phyloP scores from a whole-genome alignment of 345 rosid genomes.

The Pistacia atlantica region DNA sequence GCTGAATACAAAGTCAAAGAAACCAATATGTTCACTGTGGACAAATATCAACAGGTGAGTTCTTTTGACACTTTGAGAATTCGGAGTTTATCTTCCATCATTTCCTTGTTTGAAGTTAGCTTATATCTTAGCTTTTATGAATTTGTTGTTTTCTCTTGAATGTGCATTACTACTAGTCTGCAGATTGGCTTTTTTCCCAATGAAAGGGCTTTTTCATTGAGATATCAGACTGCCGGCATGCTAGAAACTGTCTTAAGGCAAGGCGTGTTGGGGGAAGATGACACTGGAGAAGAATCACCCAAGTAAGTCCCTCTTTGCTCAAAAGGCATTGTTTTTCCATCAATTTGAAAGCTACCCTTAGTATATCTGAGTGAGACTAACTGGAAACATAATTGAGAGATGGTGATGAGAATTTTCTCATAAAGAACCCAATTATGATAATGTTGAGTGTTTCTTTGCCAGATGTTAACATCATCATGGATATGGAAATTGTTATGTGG shows the following conservation, averaged over 20 bases:
- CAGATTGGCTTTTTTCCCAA: constrained; percentile 87
- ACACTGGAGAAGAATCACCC: constrained; percentile 91
- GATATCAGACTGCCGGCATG: constrained; percentile 95
- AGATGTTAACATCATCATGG: background rate
- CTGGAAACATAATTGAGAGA: background rate
- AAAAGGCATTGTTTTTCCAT: background rate
- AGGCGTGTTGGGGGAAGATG: constrained; percentile 96
- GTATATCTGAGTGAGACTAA: background rate
- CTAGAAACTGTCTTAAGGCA: constrained; percentile 77
- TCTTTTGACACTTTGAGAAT: constrained; percentile 21
- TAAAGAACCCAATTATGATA: background rate
- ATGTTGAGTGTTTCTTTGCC: background rate
- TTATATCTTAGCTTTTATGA: constrained; percentile 6
- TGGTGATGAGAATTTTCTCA: background rate
- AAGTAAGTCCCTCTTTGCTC: constrained; percentile 46
- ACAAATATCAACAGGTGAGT: constrained; percentile 89
- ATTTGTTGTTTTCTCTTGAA: constrained; percentile 39
- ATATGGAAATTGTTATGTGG: background rate
- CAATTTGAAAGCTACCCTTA: background rate
- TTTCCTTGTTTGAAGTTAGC: constrained; percentile 1
- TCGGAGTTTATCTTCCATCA: background rate
- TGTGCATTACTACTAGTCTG: constrained; percentile 66
- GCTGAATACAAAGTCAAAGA: constrained; percentile 93
- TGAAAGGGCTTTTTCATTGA: constrained; percentile 77
- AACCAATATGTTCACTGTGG: constrained; percentile 88